A percentile compares a stretch with the other conserved stretches of the same genome.
phyloP scores from a whole-genome alignment of 2,329 filamentous ascomycete species.

The Malbranchea zuffiana region DNA sequence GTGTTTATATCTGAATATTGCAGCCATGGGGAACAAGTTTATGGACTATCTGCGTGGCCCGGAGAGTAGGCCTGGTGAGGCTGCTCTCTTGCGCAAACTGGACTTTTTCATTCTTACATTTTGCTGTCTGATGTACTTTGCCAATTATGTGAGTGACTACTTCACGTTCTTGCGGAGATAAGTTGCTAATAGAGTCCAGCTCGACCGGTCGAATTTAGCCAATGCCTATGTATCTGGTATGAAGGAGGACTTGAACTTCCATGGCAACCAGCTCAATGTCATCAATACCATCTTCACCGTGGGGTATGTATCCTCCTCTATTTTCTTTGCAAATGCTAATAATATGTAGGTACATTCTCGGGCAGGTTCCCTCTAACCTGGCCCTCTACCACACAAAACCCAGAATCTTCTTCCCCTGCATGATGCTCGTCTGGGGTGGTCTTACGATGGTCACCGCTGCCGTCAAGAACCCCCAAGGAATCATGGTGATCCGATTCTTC shows the following conservation, averaged over 20 bases:
- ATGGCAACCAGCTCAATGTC: constrained; percentile 28
- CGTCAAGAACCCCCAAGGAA: constrained; percentile 20
- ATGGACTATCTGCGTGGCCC: constrained; percentile 14
- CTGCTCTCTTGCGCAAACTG: constrained; percentile 37
- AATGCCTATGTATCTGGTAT: constrained; percentile 34
- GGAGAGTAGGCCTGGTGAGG: constrained; percentile 14
- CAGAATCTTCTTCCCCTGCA: constrained; percentile 20
- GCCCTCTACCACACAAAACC: constrained; percentile 22
- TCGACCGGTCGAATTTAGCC: constrained; percentile 34
- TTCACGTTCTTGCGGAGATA: not conserved
- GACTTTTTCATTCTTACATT: constrained; percentile 39
- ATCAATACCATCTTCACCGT: constrained; percentile 35
- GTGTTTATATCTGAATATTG: too few relatives aligned
- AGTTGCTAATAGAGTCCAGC: constrained; percentile 11
- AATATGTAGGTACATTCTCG: constrained; percentile 31
- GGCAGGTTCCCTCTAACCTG: constrained; percentile 35
- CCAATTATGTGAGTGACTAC: constrained; percentile 26
- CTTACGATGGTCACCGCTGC: constrained; percentile 25
- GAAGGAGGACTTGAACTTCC: constrained; percentile 28
- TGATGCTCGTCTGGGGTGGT: constrained; percentile 24
- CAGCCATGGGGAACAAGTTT: constrained; percentile 11
- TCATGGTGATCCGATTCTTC: constrained; percentile 31
- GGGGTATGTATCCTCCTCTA: constrained; percentile 22
- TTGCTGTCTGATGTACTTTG: constrained; percentile 37
- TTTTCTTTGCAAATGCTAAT: not conserved